Conservation (phyloP, 176 grass and related monocot genomes). For the Rhynchospora pubera region DNA sequence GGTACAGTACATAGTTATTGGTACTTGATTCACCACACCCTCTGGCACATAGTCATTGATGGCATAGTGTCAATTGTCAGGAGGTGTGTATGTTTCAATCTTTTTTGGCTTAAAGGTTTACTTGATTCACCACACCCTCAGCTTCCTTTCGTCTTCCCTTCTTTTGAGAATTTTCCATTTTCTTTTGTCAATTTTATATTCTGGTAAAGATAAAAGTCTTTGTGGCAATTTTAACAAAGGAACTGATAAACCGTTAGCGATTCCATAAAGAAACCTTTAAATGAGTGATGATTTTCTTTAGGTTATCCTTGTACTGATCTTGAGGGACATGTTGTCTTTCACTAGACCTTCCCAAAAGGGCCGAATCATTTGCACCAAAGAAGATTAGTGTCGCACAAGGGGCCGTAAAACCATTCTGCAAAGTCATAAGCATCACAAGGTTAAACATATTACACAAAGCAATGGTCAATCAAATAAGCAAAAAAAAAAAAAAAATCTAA, state of each 20-base stretch:
- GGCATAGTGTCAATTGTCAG: neutral
- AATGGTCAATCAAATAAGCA: neutral
- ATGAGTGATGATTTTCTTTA: slow-evolving; percentile 63
- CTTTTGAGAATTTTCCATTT: neutral
- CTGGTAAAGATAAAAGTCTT: neutral
- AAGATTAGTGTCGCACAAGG: slow-evolving; percentile 58
- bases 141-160: neutral
- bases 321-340: slow-evolving; percentile 69
- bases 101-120: too few species aligned
- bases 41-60: neutral
- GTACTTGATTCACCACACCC: neutral
- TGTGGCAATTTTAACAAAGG: neutral
- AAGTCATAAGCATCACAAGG: neutral
- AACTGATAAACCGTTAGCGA: neutral
- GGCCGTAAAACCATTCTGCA: slow-evolving; percentile 32
- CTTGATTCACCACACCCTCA: too few species aligned
- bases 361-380: slow-evolving; percentile 88
- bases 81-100: neutral
- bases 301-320: slow-evolving; percentile 74
- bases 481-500: too few species aligned
- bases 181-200: neutral
- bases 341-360: slow-evolving; percentile 43
- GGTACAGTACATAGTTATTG: neutral
- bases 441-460: neutral
- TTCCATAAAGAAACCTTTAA: slow-evolving; percentile 41